These are phyloP conservation scores for Candida glucosophila DNA, from an alignment of 1,139 yeast species.

Conservation along the genomic window DNA sequence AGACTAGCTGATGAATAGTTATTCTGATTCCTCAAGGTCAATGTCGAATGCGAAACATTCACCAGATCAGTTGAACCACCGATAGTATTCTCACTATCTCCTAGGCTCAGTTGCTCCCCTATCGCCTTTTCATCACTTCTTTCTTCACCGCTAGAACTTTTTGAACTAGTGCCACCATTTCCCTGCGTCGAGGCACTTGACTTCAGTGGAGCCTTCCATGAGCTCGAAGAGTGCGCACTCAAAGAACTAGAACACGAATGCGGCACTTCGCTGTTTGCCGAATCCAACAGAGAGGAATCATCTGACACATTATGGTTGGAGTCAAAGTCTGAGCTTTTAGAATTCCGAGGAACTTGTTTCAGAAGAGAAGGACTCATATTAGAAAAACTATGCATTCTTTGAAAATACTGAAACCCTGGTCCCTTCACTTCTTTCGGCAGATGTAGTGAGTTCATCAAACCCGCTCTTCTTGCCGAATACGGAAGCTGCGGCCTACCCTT, in stretches of 20 bases:
- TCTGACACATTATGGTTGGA: too few relatives aligned
- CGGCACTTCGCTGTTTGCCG: slow-evolving; percentile 26
- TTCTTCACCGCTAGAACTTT: too few relatives aligned
- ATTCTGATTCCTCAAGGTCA: slow-evolving; percentile 10
- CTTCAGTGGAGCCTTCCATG: too few relatives aligned
- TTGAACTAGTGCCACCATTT: too few relatives aligned
- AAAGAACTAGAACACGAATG: slow-evolving; percentile 34
- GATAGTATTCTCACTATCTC: slow-evolving; percentile 7
- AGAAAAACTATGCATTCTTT: slow-evolving; percentile 17
- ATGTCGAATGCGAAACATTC: slow-evolving; percentile 16
- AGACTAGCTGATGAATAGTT: slow-evolving; percentile 3
- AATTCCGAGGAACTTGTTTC: too few relatives aligned
- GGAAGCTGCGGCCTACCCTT: slow-evolving; percentile 5
- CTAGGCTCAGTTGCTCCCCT: slow-evolving; percentile 3
- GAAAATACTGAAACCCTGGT: slow-evolving; percentile 37
- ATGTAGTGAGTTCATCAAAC: slow-evolving; percentile 18
- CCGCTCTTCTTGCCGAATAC: slow-evolving; percentile 17
- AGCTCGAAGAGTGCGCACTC: slow-evolving; percentile 26
- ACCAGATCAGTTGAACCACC: slow-evolving; percentile 7
- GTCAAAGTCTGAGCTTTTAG: too few relatives aligned
- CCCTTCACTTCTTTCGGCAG: slow-evolving; percentile 23
- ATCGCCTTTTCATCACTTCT: too few relatives aligned
- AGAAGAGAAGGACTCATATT: too few relatives aligned
- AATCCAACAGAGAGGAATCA: slow-evolving; percentile 26
- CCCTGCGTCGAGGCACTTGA: too few relatives aligned